A percentile compares a stretch with the other conserved stretches of the same genome.
These are phyloP conservation scores for Starmerella sp. DNA, from an alignment of 805 yeast genomes.

Conservation along the genomic window DNA sequence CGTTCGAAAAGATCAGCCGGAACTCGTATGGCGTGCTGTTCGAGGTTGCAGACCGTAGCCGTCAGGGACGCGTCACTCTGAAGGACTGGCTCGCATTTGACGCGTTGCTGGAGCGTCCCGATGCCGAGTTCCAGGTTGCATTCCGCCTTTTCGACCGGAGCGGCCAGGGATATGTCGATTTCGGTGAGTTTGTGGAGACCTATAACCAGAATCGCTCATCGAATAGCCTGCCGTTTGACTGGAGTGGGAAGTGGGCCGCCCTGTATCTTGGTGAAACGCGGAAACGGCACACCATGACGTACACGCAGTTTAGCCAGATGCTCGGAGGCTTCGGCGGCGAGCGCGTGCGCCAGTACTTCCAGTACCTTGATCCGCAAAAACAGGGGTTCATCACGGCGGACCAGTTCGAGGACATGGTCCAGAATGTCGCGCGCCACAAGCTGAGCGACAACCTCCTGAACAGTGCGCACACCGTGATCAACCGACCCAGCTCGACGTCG, in stretches of 20 bases:
- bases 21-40: slow-evolving; percentile 63
- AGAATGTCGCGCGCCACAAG: slow-evolving; percentile 33
- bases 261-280: slow-evolving; percentile 33
- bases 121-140: slow-evolving; percentile 45
- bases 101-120: slow-evolving; percentile 41
- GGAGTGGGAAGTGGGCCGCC: slow-evolving; percentile 35
- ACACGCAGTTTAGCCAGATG: slow-evolving; percentile 37
- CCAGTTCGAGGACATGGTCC: slow-evolving; percentile 32
- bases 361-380: slow-evolving; percentile 28
- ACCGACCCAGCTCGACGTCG: slow-evolving; percentile 25
- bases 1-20: slow-evolving; percentile 43
- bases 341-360: slow-evolving; percentile 38
- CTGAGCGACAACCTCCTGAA: slow-evolving; percentile 32
- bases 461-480: slow-evolving; percentile 31
- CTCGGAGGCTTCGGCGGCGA: slow-evolving; percentile 36
- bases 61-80: slow-evolving; percentile 55
- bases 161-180: slow-evolving; percentile 32
- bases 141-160: slow-evolving; percentile 35
- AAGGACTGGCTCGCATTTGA: slow-evolving; percentile 69
- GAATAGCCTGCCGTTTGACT: slow-evolving; percentile 34
- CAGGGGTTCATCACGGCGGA: slow-evolving; percentile 34
- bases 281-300: slow-evolving; percentile 32
- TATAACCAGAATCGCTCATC: slow-evolving; percentile 30
- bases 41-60: slow-evolving; percentile 62
- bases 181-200: slow-evolving; percentile 31